Percentiles rank a stretch among this genome's conserved stretches.
Evolutionary conservation across 352 stramenopile genomes (phyloP).

Genomic region (Pythium utonaiense): DNA sequence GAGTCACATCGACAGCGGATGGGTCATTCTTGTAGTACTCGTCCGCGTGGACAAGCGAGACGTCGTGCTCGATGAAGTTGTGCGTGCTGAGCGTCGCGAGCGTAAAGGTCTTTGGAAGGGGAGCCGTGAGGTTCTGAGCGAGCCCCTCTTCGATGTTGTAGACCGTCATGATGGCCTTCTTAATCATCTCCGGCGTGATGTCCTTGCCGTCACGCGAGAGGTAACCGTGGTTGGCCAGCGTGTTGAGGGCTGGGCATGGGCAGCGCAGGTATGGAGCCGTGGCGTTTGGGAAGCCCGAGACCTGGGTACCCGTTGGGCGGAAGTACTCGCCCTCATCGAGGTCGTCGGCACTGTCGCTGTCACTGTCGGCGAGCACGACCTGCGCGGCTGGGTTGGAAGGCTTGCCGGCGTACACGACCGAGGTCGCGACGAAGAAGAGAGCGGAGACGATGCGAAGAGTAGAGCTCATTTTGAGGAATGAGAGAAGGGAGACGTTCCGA

Average conservation of each 20-base stretch:
- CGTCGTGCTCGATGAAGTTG: slow-evolving; percentile 32
- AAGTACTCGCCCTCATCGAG: slow-evolving; percentile 7
- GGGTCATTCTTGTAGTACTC: slow-evolving; percentile 32
- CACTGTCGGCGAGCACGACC: background rate
- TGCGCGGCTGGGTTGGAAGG: background rate
- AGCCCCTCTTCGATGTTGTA: background rate
- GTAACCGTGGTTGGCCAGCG: slow-evolving; percentile 4
- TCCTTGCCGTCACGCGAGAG: background rate
- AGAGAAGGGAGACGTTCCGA: background rate
- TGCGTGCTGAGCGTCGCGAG: slow-evolving; percentile 13
- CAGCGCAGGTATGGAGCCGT: background rate
- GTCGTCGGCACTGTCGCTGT: background rate
- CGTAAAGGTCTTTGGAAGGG: background rate
- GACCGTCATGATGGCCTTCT: background rate
- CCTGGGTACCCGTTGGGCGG: background rate
- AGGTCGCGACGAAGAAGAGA: background rate
- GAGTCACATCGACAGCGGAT: slow-evolving; percentile 18
- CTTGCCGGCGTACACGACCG: background rate
- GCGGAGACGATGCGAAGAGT: background rate
- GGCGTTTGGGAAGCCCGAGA: background rate
- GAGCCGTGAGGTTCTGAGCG: background rate
- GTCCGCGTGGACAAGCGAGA: slow-evolving; percentile 31
- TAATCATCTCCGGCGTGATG: background rate
- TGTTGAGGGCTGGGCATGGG: background rate
- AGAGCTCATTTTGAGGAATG: background rate